A percentile compares a stretch with the other conserved stretches of the same genome.
phyloP scores from a whole-genome alignment of 805 yeast genomes.

The Starmerella powellii region DNA sequence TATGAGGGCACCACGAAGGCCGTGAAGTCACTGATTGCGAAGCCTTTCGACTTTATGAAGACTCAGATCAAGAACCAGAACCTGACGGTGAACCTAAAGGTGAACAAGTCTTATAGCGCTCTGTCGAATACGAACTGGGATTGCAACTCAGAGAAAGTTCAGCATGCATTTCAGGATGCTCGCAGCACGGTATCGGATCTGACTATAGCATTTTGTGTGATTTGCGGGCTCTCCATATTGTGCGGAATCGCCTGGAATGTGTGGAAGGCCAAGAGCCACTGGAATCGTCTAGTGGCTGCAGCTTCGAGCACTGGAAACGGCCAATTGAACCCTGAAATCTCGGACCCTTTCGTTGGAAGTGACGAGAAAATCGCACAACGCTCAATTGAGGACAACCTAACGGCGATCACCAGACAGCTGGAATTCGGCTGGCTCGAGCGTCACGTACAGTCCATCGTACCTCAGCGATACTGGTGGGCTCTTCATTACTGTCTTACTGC shows the following conservation, averaged over 20 bases:
- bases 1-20: conserved; percentile 52
- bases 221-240: conserved; percentile 11
- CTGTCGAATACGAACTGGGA: background rate
- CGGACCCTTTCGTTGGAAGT: background rate
- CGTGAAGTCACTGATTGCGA: conserved; percentile 41
- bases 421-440: conserved; percentile 6
- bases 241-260: conserved; percentile 5
- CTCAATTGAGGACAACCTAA: background rate
- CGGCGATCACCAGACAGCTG: conserved; percentile 1
- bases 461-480: conserved; percentile 33
- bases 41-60: conserved; percentile 47
- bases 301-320: background rate
- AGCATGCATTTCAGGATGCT: conserved; percentile 1
- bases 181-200: background rate
- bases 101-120: background rate
- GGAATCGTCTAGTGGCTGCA: conserved; percentile 10
- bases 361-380: background rate
- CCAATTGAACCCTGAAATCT: background rate
- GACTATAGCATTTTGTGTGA: conserved; percentile 4
- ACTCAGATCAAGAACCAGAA: conserved; percentile 27
- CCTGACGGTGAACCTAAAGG: background rate
- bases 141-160: conserved; percentile 7
- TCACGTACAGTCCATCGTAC: background rate
- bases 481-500: conserved; percentile 42
- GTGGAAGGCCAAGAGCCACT: conserved; percentile 8